phyloP scores from a whole-genome alignment of 441 rosid species.

The Capsella rubella region DNA sequence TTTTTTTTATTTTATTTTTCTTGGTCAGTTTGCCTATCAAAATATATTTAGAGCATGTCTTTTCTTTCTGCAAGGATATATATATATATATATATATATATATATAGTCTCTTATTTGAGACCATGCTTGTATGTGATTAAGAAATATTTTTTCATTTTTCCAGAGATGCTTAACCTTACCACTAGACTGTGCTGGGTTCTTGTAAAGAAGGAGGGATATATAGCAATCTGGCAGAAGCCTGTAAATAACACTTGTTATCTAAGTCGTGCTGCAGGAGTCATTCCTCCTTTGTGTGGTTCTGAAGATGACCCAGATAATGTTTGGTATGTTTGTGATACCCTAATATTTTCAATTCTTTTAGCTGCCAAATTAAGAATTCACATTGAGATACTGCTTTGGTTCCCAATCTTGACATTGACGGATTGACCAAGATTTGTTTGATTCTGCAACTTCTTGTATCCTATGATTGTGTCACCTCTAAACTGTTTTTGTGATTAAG shows the following conservation, averaged over 20 bases:
- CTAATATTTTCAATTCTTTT: constrained; percentile 4
- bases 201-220: constrained; percentile 95
- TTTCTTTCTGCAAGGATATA: constrained; percentile 10
- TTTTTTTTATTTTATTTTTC: too few species aligned
- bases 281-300: constrained; percentile 79
- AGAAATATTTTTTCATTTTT: constrained; percentile 22
- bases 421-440: neutral
- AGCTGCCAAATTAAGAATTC: neutral
- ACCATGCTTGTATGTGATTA: constrained; percentile 16
- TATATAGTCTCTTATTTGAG: neutral
- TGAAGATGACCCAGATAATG: constrained; percentile 89
- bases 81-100: constrained; percentile 14
- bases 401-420: constrained; percentile 9
- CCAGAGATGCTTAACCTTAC: constrained; percentile 97
- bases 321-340: constrained; percentile 61
- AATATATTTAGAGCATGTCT: constrained; percentile 12
- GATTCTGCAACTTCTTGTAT: constrained; percentile 26
- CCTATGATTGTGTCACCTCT: constrained; percentile 19
- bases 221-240: constrained; percentile 98
- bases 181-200: constrained; percentile 90
- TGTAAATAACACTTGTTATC: constrained; percentile 77
- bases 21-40: neutral
- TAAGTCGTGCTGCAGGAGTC: constrained; percentile 71
- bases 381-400: constrained; percentile 1
- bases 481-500: constrained; percentile 27